Base-by-base conservation (phyloP, 1,284 basidiomycete genomes). In the Papiliotrema nemorosa region DNA sequence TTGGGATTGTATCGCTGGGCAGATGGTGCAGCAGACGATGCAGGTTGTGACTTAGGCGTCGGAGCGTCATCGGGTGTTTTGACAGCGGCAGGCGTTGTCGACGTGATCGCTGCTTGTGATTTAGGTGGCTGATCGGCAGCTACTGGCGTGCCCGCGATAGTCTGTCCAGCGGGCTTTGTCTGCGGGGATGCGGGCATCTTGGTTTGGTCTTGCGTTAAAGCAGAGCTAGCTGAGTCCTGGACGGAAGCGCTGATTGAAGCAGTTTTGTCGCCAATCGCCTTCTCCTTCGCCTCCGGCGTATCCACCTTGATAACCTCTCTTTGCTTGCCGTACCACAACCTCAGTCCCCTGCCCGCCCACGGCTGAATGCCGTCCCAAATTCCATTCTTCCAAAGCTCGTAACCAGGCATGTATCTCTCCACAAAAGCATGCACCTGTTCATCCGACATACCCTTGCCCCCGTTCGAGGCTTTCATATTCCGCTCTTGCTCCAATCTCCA, bases 401-500 rank as follows among this genome's bases (percentile, higher is more conserved):
- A 70, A 1, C 58, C 62, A 1, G 69, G 69, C 69, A 71, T 66
- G 53, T 73, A 68, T 33, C 69, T 54, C 54, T 67, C 64, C 21
- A 77, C 82, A 59, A 75, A 93, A 81, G 68, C 71, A 64, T 82
- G 83, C 29, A 96, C 88, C 64, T 80, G 81, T 57, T 81, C 82
- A 64, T 93, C 90, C 0, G 84, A 79, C 92, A 96, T 94, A 6
- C 91, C 91, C 40, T 77, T 77, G 4, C 90, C 90, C 42, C 89
- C 89, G 57, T 91, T 92, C 39, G 67, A 67, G 0, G 80, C 77
- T 70, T 90, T 94, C 90, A 94, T 93, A 46, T 80, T 66, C 54
- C 87, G 87, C 63, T 96, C 91, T 72, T 93, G 90, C 69, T 94
- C 79, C 33, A 87, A 72, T 20, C 90, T 79, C 91, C 90, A 93